Conservation (phyloP, 768 basidiomycete genomes). For the Austroboletus eburneus region DNA sequence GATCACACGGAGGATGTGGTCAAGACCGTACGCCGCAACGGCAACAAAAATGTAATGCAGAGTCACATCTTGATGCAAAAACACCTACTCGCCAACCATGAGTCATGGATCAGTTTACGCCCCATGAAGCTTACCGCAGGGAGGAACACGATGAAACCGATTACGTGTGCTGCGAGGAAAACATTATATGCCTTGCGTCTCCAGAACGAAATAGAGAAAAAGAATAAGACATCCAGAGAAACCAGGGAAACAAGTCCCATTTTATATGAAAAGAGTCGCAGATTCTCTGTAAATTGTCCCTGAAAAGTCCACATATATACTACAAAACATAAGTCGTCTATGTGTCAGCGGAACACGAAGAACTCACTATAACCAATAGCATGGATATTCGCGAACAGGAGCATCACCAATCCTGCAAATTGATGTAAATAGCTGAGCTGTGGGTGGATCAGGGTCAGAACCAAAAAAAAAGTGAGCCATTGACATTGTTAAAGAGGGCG, state of each 20-base stretch:
- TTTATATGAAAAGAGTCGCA: conserved; percentile 7
- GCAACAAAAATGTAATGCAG: conserved; percentile 41
- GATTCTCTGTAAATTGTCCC: conserved; percentile 12
- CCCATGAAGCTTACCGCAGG: conserved; percentile 27
- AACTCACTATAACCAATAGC: conserved; percentile 37
- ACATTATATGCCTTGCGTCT: conserved; percentile 40
- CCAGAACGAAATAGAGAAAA: conserved; percentile 40
- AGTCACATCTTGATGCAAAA: conserved; percentile 21
- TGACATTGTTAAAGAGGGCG: conserved; percentile 13
- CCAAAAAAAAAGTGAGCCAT: not conserved
- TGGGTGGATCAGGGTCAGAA: not conserved
- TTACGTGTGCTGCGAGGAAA: conserved; percentile 40
- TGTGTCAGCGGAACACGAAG: not conserved
- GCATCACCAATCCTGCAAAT: conserved; percentile 41
- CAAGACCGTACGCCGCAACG: conserved; percentile 39
- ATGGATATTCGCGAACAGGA: conserved; percentile 41
- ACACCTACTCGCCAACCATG: conserved; percentile 17
- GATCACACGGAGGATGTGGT: conserved; percentile 42
- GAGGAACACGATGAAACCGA: conserved; percentile 41
- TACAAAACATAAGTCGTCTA: conserved; percentile 7
- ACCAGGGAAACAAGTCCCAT: conserved; percentile 35
- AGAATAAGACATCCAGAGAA: conserved; percentile 33
- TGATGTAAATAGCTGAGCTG: conserved; percentile 55
- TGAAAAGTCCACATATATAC: conserved; percentile 29
- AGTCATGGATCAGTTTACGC: conserved; percentile 10